phyloP scores from a whole-genome alignment of 305 asterid genomes.

The Fraxinus sp. region DNA sequence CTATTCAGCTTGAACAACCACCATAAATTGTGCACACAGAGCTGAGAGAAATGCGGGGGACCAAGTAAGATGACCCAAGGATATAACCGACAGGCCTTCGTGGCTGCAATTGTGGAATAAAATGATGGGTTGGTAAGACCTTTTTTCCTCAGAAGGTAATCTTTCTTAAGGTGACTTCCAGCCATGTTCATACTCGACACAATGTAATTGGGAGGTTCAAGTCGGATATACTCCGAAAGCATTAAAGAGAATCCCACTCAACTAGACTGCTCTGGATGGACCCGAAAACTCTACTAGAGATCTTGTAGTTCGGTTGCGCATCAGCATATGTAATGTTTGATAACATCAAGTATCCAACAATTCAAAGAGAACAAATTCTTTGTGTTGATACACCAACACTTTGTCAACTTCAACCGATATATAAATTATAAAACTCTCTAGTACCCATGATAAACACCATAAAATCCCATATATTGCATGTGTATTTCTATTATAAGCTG shows the following conservation, averaged over 20 bases:
- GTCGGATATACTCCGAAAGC: neutral
- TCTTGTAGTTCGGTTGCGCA: neutral
- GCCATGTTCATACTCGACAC: neutral
- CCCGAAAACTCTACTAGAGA: neutral
- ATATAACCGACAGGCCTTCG: neutral
- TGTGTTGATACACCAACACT: neutral
- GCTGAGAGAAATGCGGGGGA: neutral
- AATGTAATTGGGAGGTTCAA: neutral
- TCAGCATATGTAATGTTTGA: too few relatives aligned
- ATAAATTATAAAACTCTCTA: neutral
- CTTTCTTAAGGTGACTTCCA: neutral
- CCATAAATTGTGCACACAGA: neutral
- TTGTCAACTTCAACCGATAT: neutral
- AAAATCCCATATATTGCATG: neutral
- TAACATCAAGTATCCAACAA: too few relatives aligned
- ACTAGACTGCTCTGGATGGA: neutral
- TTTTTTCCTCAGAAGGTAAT: neutral
- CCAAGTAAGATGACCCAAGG: neutral
- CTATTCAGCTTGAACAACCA: neutral
- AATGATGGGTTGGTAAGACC: neutral
- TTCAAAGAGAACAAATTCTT: neutral
- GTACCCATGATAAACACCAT: neutral
- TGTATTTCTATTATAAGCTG: neutral
- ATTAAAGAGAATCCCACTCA: neutral
- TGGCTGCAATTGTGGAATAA: neutral